phyloP scores from a whole-genome alignment of 2,329 filamentous ascomycete genomes.

The Scleromitrula shiraiana region DNA sequence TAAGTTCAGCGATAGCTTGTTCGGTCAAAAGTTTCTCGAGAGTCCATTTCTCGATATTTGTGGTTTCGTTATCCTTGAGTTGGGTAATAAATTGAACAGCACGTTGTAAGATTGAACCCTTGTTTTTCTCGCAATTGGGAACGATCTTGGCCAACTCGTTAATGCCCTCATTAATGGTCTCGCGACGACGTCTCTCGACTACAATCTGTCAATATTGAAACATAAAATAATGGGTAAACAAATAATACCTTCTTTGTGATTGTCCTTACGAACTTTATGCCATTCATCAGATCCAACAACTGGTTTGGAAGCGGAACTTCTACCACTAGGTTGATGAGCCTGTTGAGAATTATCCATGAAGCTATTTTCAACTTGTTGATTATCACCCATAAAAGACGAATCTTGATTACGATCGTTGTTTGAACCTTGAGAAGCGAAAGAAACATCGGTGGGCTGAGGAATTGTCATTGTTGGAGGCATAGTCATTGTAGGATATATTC shows the following conservation, averaged over 20 bases:
- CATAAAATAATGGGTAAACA: neutral
- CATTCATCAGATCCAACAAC: constrained; percentile 94
- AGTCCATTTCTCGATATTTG: constrained; percentile 92
- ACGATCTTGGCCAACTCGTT: constrained; percentile 98
- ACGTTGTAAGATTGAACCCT: constrained; percentile 89
- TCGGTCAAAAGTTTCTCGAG: constrained; percentile 84
- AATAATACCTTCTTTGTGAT: constrained; percentile 88
- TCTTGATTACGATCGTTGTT: constrained; percentile 32
- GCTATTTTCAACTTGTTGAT: constrained; percentile 23
- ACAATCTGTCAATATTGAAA: constrained; percentile 25
- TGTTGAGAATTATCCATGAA: constrained; percentile 36
- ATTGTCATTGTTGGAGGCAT: constrained; percentile 48
- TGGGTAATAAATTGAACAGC: constrained; percentile 92
- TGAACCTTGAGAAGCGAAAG: constrained; percentile 39
- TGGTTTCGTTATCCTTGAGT: constrained; percentile 86
- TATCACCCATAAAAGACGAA: constrained; percentile 34
- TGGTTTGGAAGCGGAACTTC: constrained; percentile 52
- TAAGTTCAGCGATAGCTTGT: constrained; percentile 82
- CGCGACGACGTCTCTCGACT: constrained; percentile 94
- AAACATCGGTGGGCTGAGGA: constrained; percentile 45
- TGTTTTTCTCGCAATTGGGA: constrained; percentile 97
- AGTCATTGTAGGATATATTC: constrained; percentile 43
- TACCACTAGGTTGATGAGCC: constrained; percentile 11
- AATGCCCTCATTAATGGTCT: constrained; percentile 98
- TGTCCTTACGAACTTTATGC: constrained; percentile 95